phyloP scores from a whole-genome alignment of 805 yeast genomes.

The Yueomyces sinensis region DNA sequence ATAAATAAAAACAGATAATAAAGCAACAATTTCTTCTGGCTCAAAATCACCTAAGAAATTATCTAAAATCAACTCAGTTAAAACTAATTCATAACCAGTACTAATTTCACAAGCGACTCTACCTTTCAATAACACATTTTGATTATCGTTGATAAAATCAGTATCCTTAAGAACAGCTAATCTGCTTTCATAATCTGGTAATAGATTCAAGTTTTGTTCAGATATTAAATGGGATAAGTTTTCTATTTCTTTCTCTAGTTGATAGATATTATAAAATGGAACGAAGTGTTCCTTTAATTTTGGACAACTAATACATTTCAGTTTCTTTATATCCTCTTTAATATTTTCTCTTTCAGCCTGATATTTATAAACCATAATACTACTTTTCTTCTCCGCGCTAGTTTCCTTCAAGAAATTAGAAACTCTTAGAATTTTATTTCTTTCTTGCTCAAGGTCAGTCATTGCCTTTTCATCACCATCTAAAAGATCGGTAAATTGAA shows the following conservation, averaged over 20 bases:
- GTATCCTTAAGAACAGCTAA: slow-evolving; percentile 62
- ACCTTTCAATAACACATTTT: slow-evolving; percentile 69
- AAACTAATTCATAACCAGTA: slow-evolving; percentile 78
- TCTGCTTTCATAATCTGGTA: slow-evolving; percentile 91
- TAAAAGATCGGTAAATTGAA: slow-evolving; percentile 16
- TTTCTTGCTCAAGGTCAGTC: slow-evolving; percentile 13
- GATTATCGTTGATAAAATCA: slow-evolving; percentile 64
- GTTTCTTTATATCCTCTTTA: slow-evolving; percentile 7
- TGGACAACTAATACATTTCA: slow-evolving; percentile 25
- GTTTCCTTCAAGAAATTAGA: slow-evolving; percentile 16
- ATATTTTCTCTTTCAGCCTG: slow-evolving; percentile 18
- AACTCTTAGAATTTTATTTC: slow-evolving; percentile 10
- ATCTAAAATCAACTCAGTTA: slow-evolving; percentile 82
- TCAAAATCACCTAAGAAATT: slow-evolving; percentile 88
- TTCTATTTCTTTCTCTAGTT: slow-evolving; percentile 37
- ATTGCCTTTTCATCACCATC: slow-evolving; percentile 16
- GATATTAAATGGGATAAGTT: slow-evolving; percentile 51
- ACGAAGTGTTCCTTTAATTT: slow-evolving; percentile 33
- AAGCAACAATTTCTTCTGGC: slow-evolving; percentile 93
- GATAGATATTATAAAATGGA: slow-evolving; percentile 33
- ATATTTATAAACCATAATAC: slow-evolving; percentile 20
- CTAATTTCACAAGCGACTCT: slow-evolving; percentile 88
- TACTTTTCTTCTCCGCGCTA: slow-evolving; percentile 16
- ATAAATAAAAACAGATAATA: slow-evolving; percentile 82
- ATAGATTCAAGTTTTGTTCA: slow-evolving; percentile 75